Evolutionary conservation across 495 filamentous ascomycete species (phyloP).

Genomic region (Recurvomyces mirabilis): DNA sequence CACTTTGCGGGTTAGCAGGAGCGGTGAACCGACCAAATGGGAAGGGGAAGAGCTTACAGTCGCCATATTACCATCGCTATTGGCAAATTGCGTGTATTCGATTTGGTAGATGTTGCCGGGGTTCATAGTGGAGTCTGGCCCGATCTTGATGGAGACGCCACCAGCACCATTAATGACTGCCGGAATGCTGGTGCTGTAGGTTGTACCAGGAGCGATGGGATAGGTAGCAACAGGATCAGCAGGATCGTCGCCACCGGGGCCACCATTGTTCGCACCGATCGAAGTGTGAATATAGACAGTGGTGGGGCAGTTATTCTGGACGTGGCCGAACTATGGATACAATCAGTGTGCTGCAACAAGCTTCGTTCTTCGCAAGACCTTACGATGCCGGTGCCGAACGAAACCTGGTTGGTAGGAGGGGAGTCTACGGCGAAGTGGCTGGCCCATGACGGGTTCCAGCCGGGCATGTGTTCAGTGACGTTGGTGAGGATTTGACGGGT

Average conservation of each 20-base stretch:
- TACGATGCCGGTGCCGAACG: conserved; percentile 1
- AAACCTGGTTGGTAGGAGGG: not conserved
- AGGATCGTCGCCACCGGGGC: not conserved
- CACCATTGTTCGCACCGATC: not conserved
- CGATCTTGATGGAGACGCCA: conserved; percentile 3
- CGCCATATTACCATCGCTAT: not conserved
- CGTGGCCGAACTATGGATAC: no score
- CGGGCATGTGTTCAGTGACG: not conserved
- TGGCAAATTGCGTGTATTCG: not conserved
- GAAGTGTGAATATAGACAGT: conserved; percentile 1
- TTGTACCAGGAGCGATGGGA: not conserved
- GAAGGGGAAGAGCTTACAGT: no score
- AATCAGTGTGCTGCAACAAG: no score
- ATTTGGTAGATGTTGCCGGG: not conserved
- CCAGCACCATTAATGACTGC: conserved; percentile 1
- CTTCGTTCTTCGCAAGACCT: no score
- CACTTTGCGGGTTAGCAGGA: no score
- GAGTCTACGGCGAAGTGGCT: not conserved
- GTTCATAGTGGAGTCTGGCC: not conserved
- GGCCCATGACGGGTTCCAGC: conserved; percentile 2
- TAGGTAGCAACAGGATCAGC: not conserved
- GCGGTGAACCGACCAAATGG: no score
- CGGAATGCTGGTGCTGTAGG: not conserved
- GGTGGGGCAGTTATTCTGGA: not conserved
- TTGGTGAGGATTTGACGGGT: not conserved